A percentile compares a stretch with the other conserved stretches of the same genome.
These are phyloP conservation scores for Ogataea thermomethanolica DNA, from an alignment of 805 yeast species.

Conservation along the genomic window DNA sequence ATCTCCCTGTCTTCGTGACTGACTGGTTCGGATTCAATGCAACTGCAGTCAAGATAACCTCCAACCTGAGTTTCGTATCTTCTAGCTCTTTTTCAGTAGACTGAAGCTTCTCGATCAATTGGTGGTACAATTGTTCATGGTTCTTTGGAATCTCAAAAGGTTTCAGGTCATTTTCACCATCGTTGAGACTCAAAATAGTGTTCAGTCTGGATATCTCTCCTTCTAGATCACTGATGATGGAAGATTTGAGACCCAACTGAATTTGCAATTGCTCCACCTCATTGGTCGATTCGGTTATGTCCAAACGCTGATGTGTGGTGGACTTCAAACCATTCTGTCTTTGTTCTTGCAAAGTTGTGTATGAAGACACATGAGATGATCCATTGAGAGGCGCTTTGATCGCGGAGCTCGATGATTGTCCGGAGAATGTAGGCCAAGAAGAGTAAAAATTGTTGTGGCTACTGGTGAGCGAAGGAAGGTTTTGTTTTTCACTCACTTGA, in stretches of 20 bases:
- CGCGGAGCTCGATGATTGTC: conserved; percentile 7
- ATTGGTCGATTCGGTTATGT: conserved; percentile 4
- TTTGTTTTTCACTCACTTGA: conserved; percentile 3
- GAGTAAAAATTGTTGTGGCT: conserved; percentile 11
- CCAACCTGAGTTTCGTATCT: conserved; percentile 61
- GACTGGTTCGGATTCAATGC: conserved; percentile 47
- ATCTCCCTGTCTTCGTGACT: conserved; percentile 53
- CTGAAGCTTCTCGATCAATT: conserved; percentile 28
- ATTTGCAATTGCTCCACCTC: conserved; percentile 41
- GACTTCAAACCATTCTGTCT: conserved; percentile 1
- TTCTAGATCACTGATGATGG: conserved; percentile 44
- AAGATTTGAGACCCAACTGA: conserved; percentile 54
- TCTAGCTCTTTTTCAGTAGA: conserved; percentile 44
- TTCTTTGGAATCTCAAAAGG: conserved; percentile 33
- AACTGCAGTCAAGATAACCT: conserved; percentile 55
- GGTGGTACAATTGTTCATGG: conserved; percentile 32
- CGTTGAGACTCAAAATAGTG: conserved; percentile 42
- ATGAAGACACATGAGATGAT: conserved; percentile 8
- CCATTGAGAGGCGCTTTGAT: conserved; percentile 9
- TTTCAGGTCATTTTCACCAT: conserved; percentile 11
- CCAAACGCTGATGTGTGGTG: conserved; percentile 5
- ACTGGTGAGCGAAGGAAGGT: conserved; percentile 3
- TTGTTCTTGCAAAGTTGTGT: conserved; percentile 8
- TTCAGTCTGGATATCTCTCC: conserved; percentile 40
- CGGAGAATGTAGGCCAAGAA: conserved; percentile 19